phyloP scores from a whole-genome alignment of 768 basidiomycete species.

The Psilocybe azurescens region DNA sequence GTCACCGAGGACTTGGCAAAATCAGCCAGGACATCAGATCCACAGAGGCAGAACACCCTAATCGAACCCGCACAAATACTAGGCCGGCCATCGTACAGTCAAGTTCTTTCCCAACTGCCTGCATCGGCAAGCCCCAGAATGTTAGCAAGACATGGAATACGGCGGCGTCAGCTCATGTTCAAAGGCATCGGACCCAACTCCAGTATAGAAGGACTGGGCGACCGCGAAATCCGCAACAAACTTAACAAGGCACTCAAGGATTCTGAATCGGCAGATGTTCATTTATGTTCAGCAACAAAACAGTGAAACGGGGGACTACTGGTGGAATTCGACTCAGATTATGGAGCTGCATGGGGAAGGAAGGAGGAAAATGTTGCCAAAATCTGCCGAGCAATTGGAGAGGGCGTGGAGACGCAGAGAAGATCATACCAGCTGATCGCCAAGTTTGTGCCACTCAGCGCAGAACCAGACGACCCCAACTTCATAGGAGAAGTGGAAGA shows the following conservation, averaged over 20 bases:
- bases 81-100: not conserved
- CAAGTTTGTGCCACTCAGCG: not conserved
- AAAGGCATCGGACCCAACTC: too few relatives aligned
- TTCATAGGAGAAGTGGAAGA: not conserved
- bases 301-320: not conserved
- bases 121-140: not conserved
- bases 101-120: not conserved
- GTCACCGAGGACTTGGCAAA: too few relatives aligned
- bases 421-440: not conserved
- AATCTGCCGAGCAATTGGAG: too few relatives aligned
- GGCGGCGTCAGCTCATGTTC: not conserved
- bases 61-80: too few relatives aligned
- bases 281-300: not conserved
- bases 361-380: too few relatives aligned
- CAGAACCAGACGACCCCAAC: not conserved
- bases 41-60: too few relatives aligned
- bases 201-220: not conserved
- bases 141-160: not conserved
- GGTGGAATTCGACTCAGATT: too few relatives aligned
- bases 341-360: too few relatives aligned
- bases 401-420: too few relatives aligned
- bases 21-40: too few relatives aligned
- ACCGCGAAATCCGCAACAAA: not conserved
- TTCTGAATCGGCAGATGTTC: too few relatives aligned
- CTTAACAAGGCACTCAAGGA: not conserved